phyloP scores from a whole-genome alignment of 208 protist species.

The Dictyostelium gargantuum region DNA sequence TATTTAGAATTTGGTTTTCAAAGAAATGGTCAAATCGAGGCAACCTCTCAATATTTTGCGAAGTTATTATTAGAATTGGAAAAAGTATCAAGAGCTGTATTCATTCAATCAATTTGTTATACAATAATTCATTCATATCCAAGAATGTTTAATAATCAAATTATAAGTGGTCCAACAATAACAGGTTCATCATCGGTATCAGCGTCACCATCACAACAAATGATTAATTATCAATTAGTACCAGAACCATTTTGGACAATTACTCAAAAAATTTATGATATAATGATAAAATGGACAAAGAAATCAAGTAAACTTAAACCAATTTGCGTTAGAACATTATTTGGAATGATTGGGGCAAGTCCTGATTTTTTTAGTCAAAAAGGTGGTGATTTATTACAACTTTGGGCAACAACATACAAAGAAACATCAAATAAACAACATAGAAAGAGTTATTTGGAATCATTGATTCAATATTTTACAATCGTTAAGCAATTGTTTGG shows the following conservation, averaged over 20 bases:
- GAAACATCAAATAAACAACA: background rate
- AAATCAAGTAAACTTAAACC: constrained; percentile 15
- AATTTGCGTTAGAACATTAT: background rate
- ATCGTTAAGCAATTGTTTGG: background rate
- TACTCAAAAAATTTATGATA: constrained; percentile 17
- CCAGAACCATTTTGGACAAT: constrained; percentile 18
- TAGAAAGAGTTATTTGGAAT: background rate
- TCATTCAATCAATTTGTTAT: background rate
- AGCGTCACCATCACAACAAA: no score
- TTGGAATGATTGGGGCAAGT: background rate
- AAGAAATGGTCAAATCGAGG: background rate
- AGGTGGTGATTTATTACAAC: background rate
- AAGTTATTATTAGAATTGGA: constrained; percentile 43
- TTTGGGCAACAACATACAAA: background rate
- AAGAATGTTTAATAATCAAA: background rate
- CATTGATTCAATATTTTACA: background rate
- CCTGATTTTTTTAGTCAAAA: background rate
- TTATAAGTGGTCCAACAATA: no score
- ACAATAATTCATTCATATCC: background rate
- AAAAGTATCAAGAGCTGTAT: constrained; percentile 10
- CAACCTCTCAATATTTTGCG: constrained; percentile 34
- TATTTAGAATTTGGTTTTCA: constrained; percentile 45
- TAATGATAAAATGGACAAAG: constrained; percentile 27
- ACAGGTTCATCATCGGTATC: no score
- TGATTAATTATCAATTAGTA: background rate